These are phyloP conservation scores for Kingdonia uniflora DNA, from an alignment of 164 flowering plant genomes.

Conservation along the genomic window DNA sequence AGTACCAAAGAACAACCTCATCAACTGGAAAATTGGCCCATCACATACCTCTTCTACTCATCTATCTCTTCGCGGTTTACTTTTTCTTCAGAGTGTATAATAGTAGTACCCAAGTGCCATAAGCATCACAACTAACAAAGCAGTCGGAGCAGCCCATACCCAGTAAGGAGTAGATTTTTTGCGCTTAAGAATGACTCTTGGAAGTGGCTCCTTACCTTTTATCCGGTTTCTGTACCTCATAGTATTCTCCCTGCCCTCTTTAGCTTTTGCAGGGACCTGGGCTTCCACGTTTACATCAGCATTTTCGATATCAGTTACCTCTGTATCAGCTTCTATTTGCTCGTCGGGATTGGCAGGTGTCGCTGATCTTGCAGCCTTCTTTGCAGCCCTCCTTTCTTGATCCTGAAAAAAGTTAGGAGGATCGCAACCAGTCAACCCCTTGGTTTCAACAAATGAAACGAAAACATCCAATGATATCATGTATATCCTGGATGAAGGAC, in stretches of 20 bases:
- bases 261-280: conserved; percentile 27
- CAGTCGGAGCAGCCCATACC: conserved; percentile 52
- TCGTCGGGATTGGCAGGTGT: conserved; percentile 26
- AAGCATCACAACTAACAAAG: conserved; percentile 26
- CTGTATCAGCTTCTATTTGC: conserved; percentile 22
- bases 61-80: conserved; percentile 7
- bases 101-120: conserved; percentile 37
- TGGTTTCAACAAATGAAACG: too few relatives aligned
- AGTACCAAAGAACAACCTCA: conserved; percentile 11
- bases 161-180: conserved; percentile 64
- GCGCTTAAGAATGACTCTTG: conserved; percentile 53
- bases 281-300: conserved; percentile 24
- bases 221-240: conserved; percentile 36
- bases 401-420: conserved; percentile 43
- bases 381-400: conserved; percentile 71
- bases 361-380: conserved; percentile 42
- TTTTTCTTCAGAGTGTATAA: conserved; percentile 28
- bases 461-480: too few relatives aligned
- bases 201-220: conserved; percentile 46
- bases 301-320: conserved; percentile 33
- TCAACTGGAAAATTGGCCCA: conserved; percentile 20
- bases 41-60: conserved; percentile 1
- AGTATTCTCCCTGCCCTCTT: conserved; percentile 35
- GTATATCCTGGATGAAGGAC: too few relatives aligned
- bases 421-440: too few relatives aligned